phyloP scores from a whole-genome alignment of 306 rosid species.

The Malus asiatica region DNA sequence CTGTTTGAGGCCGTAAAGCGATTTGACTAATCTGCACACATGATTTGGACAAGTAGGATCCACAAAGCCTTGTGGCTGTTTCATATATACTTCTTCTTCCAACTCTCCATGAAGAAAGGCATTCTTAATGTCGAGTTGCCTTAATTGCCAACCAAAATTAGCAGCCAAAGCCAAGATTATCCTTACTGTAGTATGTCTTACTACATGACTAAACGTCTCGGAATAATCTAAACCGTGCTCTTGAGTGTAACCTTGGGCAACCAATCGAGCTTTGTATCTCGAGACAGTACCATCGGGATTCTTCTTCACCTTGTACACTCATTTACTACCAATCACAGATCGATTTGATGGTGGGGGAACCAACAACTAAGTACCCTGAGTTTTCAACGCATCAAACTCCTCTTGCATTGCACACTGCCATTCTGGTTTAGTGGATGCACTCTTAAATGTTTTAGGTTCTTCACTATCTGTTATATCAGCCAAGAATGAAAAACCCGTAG shows the following conservation, averaged over 20 bases:
- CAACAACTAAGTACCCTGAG: background rate
- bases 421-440: no score
- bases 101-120: background rate
- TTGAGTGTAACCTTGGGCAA: background rate
- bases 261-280: background rate
- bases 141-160: background rate
- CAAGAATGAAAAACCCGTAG: fast-evolving
- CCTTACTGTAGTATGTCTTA: background rate
- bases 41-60: background rate
- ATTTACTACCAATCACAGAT: background rate
- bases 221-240: background rate
- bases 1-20: background rate
- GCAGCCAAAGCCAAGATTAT: background rate
- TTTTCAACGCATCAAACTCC: background rate
- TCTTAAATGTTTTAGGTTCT: no score
- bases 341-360: background rate
- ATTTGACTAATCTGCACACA: background rate
- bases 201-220: background rate
- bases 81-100: background rate
- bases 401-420: background rate
- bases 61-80: background rate
- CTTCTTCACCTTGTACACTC: background rate
- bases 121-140: background rate
- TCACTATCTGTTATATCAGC: no score
- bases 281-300: background rate